Percentiles rank a stretch among this genome's conserved stretches.
Evolutionary conservation across 345 rosid genomes (phyloP).

Genomic region (Brassica rapa): DNA sequence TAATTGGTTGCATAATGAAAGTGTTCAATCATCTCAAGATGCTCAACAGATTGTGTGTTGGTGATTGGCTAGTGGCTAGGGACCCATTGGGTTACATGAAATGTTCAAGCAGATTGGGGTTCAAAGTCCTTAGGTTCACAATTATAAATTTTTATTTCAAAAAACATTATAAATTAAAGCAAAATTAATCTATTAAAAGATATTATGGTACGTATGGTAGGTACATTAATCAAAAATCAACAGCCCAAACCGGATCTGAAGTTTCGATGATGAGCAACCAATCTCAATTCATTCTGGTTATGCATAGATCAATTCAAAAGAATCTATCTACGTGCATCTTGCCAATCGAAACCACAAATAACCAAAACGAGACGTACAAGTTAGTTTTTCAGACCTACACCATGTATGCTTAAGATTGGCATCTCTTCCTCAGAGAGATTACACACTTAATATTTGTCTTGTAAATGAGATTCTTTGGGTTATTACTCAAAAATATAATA

Average conservation of each 20-base stretch:
- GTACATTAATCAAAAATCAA: neutral
- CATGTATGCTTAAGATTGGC: neutral
- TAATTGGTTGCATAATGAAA: neutral
- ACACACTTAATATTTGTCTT: neutral
- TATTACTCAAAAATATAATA: conserved; percentile 2
- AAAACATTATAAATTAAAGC: neutral
- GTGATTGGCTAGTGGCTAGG: conserved; percentile 32
- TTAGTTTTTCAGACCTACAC: neutral
- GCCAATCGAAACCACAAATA: neutral
- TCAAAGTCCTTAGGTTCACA: conserved; percentile 22
- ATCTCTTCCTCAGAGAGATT: neutral
- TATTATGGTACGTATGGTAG: neutral
- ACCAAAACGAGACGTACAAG: neutral
- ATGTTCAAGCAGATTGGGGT: conserved; percentile 21
- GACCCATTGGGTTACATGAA: conserved; percentile 32
- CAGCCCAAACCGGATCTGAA: neutral
- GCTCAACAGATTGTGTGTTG: conserved; percentile 19
- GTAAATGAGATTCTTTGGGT: neutral
- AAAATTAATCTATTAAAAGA: neutral
- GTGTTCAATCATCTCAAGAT: conserved; percentile 6
- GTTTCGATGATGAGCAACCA: neutral
- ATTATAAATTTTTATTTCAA: neutral
- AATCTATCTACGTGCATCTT: neutral
- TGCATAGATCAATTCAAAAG: neutral
- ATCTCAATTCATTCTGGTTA: neutral